Conservation (phyloP, 2,329 filamentous ascomycete genomes). For the Rhinocladiella similis region DNA sequence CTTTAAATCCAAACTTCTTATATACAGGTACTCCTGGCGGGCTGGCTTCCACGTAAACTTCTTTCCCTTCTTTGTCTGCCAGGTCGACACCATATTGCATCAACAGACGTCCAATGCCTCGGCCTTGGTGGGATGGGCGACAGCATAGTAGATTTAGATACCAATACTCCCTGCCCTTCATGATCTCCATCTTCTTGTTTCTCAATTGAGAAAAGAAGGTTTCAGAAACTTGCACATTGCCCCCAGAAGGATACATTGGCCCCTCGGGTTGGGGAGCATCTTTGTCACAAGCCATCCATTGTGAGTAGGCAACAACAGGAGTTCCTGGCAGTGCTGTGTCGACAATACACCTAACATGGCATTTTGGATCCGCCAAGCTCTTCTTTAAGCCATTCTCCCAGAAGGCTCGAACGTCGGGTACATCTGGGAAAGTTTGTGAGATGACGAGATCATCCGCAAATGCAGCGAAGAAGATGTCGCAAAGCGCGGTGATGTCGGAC, state of each 20-base stretch:
- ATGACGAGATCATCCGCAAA: neutral
- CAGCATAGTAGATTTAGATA: neutral
- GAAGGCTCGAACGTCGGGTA: neutral
- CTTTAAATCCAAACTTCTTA: neutral
- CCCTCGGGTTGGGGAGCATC: neutral
- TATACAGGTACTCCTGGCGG: neutral
- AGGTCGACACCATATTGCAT: neutral
- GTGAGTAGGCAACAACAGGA: neutral
- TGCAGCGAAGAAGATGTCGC: neutral
- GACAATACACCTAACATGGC: neutral
- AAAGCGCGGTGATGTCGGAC: neutral
- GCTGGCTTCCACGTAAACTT: neutral
- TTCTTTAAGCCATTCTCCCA: neutral
- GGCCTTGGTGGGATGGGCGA: neutral
- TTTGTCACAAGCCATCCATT: neutral
- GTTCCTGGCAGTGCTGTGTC: neutral
- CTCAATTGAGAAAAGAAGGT: neutral
- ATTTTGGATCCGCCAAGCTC: neutral
- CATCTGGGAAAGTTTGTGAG: neutral
- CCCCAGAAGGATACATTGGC: neutral
- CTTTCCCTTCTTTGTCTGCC: neutral
- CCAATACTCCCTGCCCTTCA: neutral
- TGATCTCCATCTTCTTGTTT: neutral
- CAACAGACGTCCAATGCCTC: neutral
- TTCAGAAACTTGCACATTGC: neutral